These are phyloP conservation scores for Gossypium davidsonii DNA, from an alignment of 441 rosid species.

Conservation along the genomic window DNA sequence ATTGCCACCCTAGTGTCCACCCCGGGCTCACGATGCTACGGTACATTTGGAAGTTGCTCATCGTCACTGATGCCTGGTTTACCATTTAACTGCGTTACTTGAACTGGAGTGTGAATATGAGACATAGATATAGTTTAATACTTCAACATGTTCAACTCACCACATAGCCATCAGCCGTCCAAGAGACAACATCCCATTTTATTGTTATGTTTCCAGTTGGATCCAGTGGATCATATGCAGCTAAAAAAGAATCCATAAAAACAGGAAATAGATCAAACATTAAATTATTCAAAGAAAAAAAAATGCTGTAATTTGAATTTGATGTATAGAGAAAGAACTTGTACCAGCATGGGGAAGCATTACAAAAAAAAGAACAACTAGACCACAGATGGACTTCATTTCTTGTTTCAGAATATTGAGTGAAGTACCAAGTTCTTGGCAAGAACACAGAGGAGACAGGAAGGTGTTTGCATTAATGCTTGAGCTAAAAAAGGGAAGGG, in stretches of 20 bases:
- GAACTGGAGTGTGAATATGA: neutral
- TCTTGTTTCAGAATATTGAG: constrained; percentile 8
- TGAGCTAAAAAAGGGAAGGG: neutral
- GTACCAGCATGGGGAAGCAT: constrained; percentile 43
- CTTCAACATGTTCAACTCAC: constrained; percentile 25
- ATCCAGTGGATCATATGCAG: constrained; percentile 64
- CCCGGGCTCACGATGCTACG: constrained; percentile 54
- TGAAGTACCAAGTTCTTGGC: constrained; percentile 4
- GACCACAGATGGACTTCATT: constrained; percentile 19
- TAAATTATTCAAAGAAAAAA: neutral
- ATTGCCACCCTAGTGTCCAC: constrained; percentile 61
- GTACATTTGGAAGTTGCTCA: constrained; percentile 54
- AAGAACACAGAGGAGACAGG: constrained; percentile 11
- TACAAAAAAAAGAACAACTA: constrained; percentile 23
- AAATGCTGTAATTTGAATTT: neutral
- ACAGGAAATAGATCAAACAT: neutral
- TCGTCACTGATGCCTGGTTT: constrained; percentile 46
- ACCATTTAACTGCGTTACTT: neutral
- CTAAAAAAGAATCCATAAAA: constrained; percentile 24
- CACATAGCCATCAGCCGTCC: constrained; percentile 70
- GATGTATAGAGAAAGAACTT: constrained; percentile 1
- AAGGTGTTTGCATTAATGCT: neutral
- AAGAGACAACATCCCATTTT: constrained; percentile 71
- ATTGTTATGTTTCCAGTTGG: constrained; percentile 63
- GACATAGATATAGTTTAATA: neutral